phyloP scores from a whole-genome alignment of 2,329 filamentous ascomycete species.

The Paraphaeosphaeria minitans region DNA sequence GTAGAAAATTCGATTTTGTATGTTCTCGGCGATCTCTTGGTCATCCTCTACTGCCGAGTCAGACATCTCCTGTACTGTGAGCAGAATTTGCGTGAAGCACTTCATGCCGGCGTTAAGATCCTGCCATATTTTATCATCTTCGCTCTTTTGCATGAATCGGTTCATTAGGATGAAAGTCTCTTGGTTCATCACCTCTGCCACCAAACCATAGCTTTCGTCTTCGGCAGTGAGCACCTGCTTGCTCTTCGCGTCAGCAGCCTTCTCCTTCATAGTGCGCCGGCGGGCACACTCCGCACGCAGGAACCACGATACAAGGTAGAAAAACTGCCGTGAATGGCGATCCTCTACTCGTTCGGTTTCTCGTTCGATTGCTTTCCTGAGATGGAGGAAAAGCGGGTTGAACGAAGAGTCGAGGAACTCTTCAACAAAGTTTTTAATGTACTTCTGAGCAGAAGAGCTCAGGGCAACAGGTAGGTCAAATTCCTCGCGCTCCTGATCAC shows the following conservation, averaged over 20 bases:
- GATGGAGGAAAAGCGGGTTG: constrained; percentile 81
- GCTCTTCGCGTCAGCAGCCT: constrained; percentile 55
- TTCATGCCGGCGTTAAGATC: constrained; percentile 87
- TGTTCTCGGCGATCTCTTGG: constrained; percentile 97
- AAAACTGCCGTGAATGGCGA: constrained; percentile 82
- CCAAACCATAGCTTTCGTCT: constrained; percentile 79
- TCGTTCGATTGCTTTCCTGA: constrained; percentile 87
- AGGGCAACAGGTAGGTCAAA: constrained; percentile 76
- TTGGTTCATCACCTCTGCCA: constrained; percentile 89
- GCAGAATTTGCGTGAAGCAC: constrained; percentile 91
- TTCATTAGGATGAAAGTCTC: constrained; percentile 92
- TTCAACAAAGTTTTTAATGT: constrained; percentile 81
- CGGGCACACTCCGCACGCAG: constrained; percentile 81
- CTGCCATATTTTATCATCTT: constrained; percentile 85
- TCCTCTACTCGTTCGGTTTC: constrained; percentile 81
- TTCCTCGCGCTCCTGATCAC: constrained; percentile 57
- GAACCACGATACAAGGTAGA: constrained; percentile 93
- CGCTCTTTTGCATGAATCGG: constrained; percentile 75
- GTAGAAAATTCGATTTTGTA: constrained; percentile 96
- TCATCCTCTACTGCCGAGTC: constrained; percentile 87
- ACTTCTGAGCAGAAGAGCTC: constrained; percentile 72
- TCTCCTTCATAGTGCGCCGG: constrained; percentile 61
- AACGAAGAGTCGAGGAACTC: constrained; percentile 96
- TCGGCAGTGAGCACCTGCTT: constrained; percentile 51
- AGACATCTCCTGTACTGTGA: constrained; percentile 92